These are phyloP conservation scores for Metahyphopichia silvanorum DNA, from an alignment of 805 yeast species.

Conservation along the genomic window DNA sequence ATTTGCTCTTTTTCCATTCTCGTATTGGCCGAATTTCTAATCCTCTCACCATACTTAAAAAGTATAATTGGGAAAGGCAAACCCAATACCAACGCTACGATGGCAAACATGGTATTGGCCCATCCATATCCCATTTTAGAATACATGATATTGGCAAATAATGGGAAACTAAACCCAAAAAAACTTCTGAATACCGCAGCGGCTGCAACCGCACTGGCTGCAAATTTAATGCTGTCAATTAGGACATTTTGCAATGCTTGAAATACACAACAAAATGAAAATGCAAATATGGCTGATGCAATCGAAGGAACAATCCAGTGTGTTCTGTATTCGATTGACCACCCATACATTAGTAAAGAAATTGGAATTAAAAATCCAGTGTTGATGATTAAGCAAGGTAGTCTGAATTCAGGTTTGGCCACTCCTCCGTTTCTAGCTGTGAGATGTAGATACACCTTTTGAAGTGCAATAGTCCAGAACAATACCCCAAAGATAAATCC, in stretches of 20 bases:
- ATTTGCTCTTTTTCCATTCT: conserved; percentile 21
- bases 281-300: conserved; percentile 35
- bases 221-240: conserved; percentile 30
- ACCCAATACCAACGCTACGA: conserved; percentile 31
- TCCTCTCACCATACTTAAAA: conserved; percentile 31
- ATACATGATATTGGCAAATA: conserved; percentile 36
- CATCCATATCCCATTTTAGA: conserved; percentile 33
- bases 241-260: conserved; percentile 35
- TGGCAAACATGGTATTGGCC: conserved; percentile 39
- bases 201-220: conserved; percentile 40
- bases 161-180: conserved; percentile 37
- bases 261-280: conserved; percentile 34
- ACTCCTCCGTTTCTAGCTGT: conserved; percentile 26
- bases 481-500: conserved; percentile 32
- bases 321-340: conserved; percentile 33
- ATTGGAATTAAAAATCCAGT: conserved; percentile 31
- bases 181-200: conserved; percentile 39
- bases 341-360: conserved; percentile 39
- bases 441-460: conserved; percentile 20
- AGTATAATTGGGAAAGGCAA: conserved; percentile 37
- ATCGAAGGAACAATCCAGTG: conserved; percentile 39
- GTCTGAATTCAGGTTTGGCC: conserved; percentile 34
- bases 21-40: conserved; percentile 31
- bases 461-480: conserved; percentile 27
- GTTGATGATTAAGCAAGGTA: conserved; percentile 30